These are phyloP conservation scores for Russula earlei DNA, from an alignment of 768 basidiomycete species.

Conservation along the genomic window DNA sequence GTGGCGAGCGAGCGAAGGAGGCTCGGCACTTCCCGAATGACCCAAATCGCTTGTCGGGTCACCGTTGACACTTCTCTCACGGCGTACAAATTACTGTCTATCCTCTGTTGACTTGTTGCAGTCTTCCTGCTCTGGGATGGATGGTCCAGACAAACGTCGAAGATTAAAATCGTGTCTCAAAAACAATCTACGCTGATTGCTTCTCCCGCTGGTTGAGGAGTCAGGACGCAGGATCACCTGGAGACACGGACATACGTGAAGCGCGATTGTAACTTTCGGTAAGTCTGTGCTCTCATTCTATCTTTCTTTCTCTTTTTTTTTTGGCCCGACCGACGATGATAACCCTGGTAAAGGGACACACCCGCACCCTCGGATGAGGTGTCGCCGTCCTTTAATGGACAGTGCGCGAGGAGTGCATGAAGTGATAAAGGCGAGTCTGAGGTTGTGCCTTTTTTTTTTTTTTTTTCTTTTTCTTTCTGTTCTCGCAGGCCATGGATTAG, in stretches of 20 bases:
- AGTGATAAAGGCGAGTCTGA: slow-evolving; percentile 89
- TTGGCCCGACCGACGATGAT: slow-evolving; percentile 51
- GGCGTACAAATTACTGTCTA: slow-evolving; percentile 80
- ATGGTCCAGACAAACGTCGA: slow-evolving; percentile 88
- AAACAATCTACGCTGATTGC: slow-evolving; percentile 92
- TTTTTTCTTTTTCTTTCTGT: slow-evolving; percentile 1
- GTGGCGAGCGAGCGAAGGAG: background rate
- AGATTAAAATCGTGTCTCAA: slow-evolving; percentile 60
- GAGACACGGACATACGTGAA: slow-evolving; percentile 53
- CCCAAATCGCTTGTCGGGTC: no score
- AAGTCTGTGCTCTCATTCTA: background rate
- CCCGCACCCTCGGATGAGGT: slow-evolving; percentile 37
- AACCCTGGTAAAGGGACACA: slow-evolving; percentile 86
- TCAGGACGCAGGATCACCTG: slow-evolving; percentile 90
- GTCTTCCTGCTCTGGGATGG: slow-evolving; percentile 40
- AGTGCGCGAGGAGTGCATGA: slow-evolving; percentile 57
- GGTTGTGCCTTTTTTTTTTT: slow-evolving; percentile 22
- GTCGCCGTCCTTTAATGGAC: slow-evolving; percentile 8
- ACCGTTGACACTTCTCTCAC: slow-evolving; percentile 28
- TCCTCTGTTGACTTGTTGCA: slow-evolving; percentile 38
- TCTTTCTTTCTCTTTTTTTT: slow-evolving; percentile 8
- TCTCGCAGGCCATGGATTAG: background rate
- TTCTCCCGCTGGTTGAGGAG: slow-evolving; percentile 86
- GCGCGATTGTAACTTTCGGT: slow-evolving; percentile 10
- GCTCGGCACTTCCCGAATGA: slow-evolving; percentile 9